These are phyloP conservation scores for Gossypium trilobum DNA, from an alignment of 441 rosid species.

Conservation along the genomic window DNA sequence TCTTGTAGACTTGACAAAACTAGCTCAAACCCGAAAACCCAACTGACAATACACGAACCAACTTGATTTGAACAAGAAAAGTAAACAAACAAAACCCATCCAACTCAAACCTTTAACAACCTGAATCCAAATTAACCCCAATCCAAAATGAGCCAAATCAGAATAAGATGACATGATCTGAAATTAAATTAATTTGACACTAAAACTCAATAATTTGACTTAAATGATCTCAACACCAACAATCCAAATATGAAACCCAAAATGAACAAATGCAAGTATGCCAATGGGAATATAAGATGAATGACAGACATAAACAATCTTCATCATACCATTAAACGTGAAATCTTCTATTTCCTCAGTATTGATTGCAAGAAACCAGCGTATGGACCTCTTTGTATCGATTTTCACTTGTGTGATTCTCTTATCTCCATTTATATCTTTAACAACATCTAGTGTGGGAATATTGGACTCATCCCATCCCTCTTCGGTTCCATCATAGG, in stretches of 20 bases:
- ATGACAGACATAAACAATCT: neutral
- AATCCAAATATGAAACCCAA: neutral
- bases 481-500: slow-evolving; percentile 38
- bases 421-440: slow-evolving; percentile 32
- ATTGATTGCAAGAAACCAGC: slow-evolving; percentile 84
- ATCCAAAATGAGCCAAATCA: neutral
- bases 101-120: neutral
- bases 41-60: neutral
- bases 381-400: slow-evolving; percentile 54
- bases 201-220: neutral
- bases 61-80: neutral
- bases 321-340: slow-evolving; percentile 38
- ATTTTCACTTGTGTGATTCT: slow-evolving; percentile 45
- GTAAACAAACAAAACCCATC: neutral
- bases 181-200: neutral
- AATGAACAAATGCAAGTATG: neutral
- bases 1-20: neutral
- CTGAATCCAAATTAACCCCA: neutral
- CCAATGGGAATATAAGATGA: neutral
- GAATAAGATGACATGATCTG: neutral
- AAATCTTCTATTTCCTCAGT: slow-evolving; percentile 66
- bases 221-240: neutral
- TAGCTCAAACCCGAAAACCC: neutral
- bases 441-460: slow-evolving; percentile 42
- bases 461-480: slow-evolving; percentile 72